Conservation (phyloP, 768 basidiomycete species). For the Phanerodontia chrysosporium region DNA sequence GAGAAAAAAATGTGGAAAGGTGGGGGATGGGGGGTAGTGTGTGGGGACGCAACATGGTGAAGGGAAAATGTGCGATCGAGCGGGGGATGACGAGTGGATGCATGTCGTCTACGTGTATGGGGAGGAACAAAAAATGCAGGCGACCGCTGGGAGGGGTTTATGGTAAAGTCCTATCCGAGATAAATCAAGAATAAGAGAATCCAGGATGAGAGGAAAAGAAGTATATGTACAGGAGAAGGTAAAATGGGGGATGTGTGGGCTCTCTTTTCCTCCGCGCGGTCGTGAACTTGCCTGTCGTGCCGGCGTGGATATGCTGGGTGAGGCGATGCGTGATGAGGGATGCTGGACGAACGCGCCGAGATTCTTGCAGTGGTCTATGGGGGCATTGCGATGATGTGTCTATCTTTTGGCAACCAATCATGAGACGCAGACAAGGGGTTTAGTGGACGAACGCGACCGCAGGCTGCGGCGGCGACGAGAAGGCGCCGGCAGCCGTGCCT, state of each 20-base stretch:
- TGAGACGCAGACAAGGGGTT: neutral
- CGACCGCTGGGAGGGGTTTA: neutral
- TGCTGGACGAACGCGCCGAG: neutral
- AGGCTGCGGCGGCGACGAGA: neutral
- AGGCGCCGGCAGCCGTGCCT: constrained; percentile 5
- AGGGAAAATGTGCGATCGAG: neutral
- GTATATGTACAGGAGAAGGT: neutral
- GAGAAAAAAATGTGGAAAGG: constrained; percentile 4
- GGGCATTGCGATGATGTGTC: neutral
- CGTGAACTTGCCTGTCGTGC: neutral
- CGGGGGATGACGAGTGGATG: neutral
- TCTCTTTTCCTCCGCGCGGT: constrained; percentile 1
- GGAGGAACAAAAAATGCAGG: neutral
- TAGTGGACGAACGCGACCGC: constrained; percentile 7
- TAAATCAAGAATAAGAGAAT: constrained; percentile 2
- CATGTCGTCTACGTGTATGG: constrained; percentile 5
- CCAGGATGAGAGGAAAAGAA: neutral
- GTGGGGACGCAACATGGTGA: neutral
- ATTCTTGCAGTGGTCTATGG: neutral
- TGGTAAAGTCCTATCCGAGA: neutral
- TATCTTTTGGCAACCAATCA: neutral
- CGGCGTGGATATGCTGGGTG: neutral
- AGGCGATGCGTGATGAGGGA: neutral
- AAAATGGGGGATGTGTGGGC: neutral
- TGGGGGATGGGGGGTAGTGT: constrained; percentile 10